These are phyloP conservation scores for Microsporum canis DNA, from an alignment of 2,329 filamentous ascomycete species.

Conservation along the genomic window DNA sequence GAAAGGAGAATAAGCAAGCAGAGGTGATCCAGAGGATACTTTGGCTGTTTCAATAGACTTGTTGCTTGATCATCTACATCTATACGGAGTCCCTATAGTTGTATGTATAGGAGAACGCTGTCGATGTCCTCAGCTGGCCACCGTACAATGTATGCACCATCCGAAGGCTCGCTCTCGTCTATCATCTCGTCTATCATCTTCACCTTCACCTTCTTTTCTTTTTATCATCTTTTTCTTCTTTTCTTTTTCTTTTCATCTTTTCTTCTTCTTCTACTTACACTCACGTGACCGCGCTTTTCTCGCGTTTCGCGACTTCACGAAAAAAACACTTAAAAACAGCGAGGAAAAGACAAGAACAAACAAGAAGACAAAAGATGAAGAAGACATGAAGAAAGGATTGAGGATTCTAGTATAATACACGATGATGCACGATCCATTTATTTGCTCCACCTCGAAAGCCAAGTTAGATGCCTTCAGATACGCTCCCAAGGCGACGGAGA, in stretches of 20 bases:
- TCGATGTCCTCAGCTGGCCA: too few species aligned
- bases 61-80: too few species aligned
- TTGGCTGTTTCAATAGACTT: too few species aligned
- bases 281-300: neutral
- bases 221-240: neutral
- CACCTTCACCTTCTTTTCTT: neutral
- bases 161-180: neutral
- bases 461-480: constrained; percentile 28
- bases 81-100: too few species aligned
- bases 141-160: too few species aligned
- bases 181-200: neutral
- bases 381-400: neutral
- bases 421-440: constrained; percentile 8
- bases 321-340: neutral
- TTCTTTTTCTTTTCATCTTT: neutral
- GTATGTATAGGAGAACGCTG: too few species aligned
- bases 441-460: constrained; percentile 26
- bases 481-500: neutral
- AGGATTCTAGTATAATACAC: neutral
- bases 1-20: neutral
- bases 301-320: neutral
- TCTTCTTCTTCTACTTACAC: neutral
- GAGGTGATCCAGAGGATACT: neutral
- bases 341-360: neutral
- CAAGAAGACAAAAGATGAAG: neutral